Evolutionary conservation across 169 alveolate species (phyloP).

Genomic region (Besnoitia besnoiti): DNA sequence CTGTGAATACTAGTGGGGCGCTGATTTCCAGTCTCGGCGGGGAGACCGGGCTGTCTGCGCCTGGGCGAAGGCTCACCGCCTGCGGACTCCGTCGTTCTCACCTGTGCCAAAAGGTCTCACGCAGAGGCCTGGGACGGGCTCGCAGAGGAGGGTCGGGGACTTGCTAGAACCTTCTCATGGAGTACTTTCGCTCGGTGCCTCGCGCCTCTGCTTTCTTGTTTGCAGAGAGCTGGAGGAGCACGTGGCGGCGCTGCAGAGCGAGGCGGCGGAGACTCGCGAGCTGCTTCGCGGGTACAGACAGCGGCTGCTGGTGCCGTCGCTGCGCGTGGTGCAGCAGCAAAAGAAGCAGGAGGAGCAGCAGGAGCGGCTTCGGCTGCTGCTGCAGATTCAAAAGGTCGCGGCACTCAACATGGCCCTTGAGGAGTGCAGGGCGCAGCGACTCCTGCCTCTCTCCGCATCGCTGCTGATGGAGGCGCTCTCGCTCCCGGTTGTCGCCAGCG

Average conservation of each 20-base stretch:
- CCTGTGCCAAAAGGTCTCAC: too few relatives aligned
- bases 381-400: neutral
- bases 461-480: neutral
- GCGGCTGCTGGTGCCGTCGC: slow-evolving; percentile 23
- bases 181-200: neutral
- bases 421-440: neutral
- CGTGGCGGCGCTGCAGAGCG: neutral
- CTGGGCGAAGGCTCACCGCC: too few relatives aligned
- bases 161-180: neutral
- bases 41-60: too few relatives aligned
- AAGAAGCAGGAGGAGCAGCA: slow-evolving; percentile 1
- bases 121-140: too few relatives aligned
- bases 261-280: neutral
- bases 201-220: neutral
- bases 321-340: slow-evolving; percentile 2
- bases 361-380: neutral
- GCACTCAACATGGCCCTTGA: neutral
- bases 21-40: neutral
- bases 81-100: too few relatives aligned
- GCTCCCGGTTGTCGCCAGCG: neutral
- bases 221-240: neutral
- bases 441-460: neutral
- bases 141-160: neutral
- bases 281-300: neutral
- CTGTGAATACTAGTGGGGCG: neutral